A percentile compares a stretch with the other conserved stretches of the same genome.
Conservation (phyloP, 208 protist species). For the Trypanosoma platydactyli region DNA sequence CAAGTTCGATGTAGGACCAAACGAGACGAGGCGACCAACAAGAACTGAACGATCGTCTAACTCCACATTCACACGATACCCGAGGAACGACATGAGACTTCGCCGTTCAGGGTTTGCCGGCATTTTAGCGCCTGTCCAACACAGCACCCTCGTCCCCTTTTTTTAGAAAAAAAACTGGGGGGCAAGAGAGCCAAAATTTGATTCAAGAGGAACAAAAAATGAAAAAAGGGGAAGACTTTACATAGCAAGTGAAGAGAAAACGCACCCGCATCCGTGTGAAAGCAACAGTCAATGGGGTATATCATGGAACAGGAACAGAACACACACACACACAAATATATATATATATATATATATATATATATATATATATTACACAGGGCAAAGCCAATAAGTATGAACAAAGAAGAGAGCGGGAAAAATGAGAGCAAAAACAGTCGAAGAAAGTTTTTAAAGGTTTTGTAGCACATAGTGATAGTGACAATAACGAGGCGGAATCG, state of each 20-base stretch:
- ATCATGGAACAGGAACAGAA: slow-evolving; percentile 3
- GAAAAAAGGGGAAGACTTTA: slow-evolving; percentile 7
- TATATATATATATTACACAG: too few relatives aligned
- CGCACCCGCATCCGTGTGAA: background rate
- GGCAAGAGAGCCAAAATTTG: too few relatives aligned
- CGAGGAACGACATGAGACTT: slow-evolving; percentile 54
- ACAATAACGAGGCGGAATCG: too few relatives aligned
- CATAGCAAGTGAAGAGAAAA: slow-evolving; percentile 5
- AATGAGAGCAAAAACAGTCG: background rate
- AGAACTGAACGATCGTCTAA: slow-evolving; percentile 74
- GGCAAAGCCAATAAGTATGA: too few relatives aligned
- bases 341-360: slow-evolving; percentile 8
- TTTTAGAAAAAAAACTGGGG: too few relatives aligned
- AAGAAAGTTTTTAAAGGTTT: too few relatives aligned
- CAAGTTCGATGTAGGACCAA: slow-evolving; percentile 66
- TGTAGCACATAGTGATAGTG: too few relatives aligned
- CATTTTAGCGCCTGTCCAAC: slow-evolving; percentile 1
- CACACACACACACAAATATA: slow-evolving; percentile 2
- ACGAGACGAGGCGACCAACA: slow-evolving; percentile 69
- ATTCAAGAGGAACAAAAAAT: slow-evolving; percentile 23
- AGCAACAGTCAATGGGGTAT: slow-evolving; percentile 1
- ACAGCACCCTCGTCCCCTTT: too few relatives aligned
- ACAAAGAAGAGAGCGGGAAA: slow-evolving; percentile 10
- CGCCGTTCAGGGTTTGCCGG: slow-evolving; percentile 31
- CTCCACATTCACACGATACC: slow-evolving; percentile 62